phyloP scores from a whole-genome alignment of 108 stramenopile genomes.

The Aureococcus anophagefferens region DNA sequence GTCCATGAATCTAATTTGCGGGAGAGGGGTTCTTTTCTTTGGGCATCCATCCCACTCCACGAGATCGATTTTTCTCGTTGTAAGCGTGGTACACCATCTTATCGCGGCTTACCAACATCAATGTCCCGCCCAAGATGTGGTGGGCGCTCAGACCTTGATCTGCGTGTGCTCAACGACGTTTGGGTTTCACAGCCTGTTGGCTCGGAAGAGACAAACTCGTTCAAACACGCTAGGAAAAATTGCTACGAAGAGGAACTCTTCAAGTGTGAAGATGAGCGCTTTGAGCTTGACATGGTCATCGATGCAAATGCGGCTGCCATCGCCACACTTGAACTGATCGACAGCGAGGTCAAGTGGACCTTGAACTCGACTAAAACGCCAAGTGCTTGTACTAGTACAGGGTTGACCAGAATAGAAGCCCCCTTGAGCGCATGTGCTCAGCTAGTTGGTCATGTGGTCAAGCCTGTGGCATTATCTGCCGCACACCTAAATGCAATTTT shows the following conservation, averaged over 20 bases:
- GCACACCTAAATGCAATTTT: slow-evolving; percentile 82
- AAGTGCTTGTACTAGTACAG: slow-evolving; percentile 51
- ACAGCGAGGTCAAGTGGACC: slow-evolving; percentile 61
- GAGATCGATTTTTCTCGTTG: slow-evolving; percentile 46
- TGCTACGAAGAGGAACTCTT: slow-evolving; percentile 90
- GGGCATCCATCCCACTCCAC: no score
- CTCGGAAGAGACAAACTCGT: slow-evolving; percentile 87
- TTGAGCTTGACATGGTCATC: slow-evolving; percentile 97
- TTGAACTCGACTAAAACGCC: slow-evolving; percentile 43
- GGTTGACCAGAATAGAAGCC: no score
- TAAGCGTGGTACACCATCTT: slow-evolving; percentile 49
- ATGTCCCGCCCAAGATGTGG: slow-evolving; percentile 80
- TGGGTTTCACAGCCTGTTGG: slow-evolving; percentile 97
- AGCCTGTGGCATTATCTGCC: no score
- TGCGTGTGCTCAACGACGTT: slow-evolving; percentile 79
- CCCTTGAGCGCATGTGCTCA: no score
- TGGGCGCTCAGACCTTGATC: slow-evolving; percentile 74
- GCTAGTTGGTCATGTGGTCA: no score
- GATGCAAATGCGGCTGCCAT: slow-evolving; percentile 79
- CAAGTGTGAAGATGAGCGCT: slow-evolving; percentile 93
- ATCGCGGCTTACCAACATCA: slow-evolving; percentile 86
- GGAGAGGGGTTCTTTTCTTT: no score
- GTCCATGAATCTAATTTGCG: no score
- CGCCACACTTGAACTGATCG: slow-evolving; percentile 63
- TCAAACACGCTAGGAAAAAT: slow-evolving; percentile 94